Base-by-base conservation (phyloP, 164 flowering plant species). In the Litsea cubeba region DNA sequence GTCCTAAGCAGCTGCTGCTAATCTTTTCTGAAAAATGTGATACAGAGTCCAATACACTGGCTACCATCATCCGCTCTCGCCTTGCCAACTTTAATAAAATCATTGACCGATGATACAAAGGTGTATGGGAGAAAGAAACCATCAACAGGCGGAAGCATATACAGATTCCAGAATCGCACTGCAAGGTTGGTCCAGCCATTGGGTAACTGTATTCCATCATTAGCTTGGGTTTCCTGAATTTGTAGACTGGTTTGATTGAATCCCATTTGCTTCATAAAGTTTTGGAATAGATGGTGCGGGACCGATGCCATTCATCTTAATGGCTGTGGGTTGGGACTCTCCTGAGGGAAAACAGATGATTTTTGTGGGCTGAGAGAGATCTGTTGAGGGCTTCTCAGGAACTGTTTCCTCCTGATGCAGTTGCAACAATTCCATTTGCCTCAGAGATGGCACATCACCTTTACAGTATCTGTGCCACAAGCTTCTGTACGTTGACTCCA, bases 401-500 rank as follows among this genome's bases (percentile, higher is more conserved):
- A 63, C 69, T 18, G 62, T 14, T 15, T 62, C 69, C 71, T 74
- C 20, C 8, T 17, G 79, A 65, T 78, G 80, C 75, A 80, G 80
- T 71, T 81, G 84, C 24, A 80, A 70, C 70, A 78, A 60, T 74
- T 90, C 96, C 81, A 93, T 71, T 62, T 75, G 81, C 76, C 72
- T 86, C 65, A 78, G 80, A 72, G 94, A 89, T 72, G 99, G 98
- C 70, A 90, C 84, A 73, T 93, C 94, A 60, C 94, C 95, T 71
- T 83, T 84, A 76, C 98, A 93, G 76, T 92, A 95, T 72, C 97
- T 81, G 24, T 51, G 81, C 99, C 98, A 95, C 84, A 95, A 81
- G 23, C 81, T 81, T 70, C 99, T 80, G 83, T 88, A 95, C 50
- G 86, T 74, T 30, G 86, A 79, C 76, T 95, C 97, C 69, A 95